A percentile compares a stretch with the other conserved stretches of the same genome.
Conservation (phyloP, 176 grass and related monocot species). For the maize (Zea mays) region Zm-B73-REFERENCE-NAM-5.0 NC_050098.1:3451501-3452000, state of each 20-base stretch:
- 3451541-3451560: no score
- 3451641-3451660: conserved; percentile 48
- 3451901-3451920: not conserved
- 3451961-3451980: not conserved
- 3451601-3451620: conserved; percentile 27
- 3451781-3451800: conserved; percentile 86
- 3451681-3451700: conserved; percentile 60
- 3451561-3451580: no score
- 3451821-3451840: conserved; percentile 30
- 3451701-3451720: conserved; percentile 38
- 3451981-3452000: not conserved
- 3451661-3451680: conserved; percentile 69
- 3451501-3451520: conserved; percentile 51
- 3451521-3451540: conserved; percentile 35
- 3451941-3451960: conserved; percentile 8
- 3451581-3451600: no score
- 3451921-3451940: conserved; percentile 48
- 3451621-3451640: conserved; percentile 66
- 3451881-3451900: not conserved
- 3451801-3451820: conserved; percentile 61
- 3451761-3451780: conserved; percentile 61
- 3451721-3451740: conserved; percentile 70
- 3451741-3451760: conserved; percentile 69
- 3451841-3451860: not conserved
- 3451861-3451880: not conserved